Conservation (phyloP, 2,329 filamentous ascomycete species). For the Fusarium praegraminearum region DNA sequence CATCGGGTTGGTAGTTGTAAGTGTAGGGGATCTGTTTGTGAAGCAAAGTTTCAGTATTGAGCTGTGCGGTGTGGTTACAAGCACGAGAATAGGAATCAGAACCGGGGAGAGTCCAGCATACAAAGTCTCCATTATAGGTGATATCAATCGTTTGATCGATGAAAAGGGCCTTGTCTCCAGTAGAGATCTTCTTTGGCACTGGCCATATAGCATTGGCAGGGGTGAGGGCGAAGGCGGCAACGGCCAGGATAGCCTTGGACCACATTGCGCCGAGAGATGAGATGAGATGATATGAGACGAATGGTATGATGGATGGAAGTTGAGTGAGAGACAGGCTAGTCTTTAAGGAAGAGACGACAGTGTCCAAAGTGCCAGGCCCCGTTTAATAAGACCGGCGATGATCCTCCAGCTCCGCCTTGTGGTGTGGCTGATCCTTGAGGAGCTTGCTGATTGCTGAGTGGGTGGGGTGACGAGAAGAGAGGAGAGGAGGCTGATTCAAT, state of each 20-base stretch:
- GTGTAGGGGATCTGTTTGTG: conserved; percentile 62
- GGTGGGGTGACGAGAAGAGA: conserved; percentile 1
- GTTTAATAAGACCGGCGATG: conserved; percentile 44
- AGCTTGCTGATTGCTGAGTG: background rate
- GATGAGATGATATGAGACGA: conserved; percentile 1
- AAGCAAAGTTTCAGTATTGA: conserved; percentile 51
- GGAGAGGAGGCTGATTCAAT: conserved; percentile 18
- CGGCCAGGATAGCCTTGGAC: conserved; percentile 51
- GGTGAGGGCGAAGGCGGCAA: conserved; percentile 56
- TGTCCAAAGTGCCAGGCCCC: conserved; percentile 24
- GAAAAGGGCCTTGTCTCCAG: conserved; percentile 65
- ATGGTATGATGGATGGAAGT: background rate
- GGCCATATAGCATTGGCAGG: conserved; percentile 69
- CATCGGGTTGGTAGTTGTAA: conserved; percentile 57
- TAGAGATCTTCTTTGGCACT: conserved; percentile 62
- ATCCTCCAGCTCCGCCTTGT: conserved; percentile 31
- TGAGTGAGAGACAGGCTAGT: background rate
- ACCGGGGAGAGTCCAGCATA: conserved; percentile 60
- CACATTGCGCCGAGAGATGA: conserved; percentile 43
- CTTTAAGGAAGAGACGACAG: conserved; percentile 14
- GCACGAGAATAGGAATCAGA: conserved; percentile 42
- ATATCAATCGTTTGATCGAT: conserved; percentile 64
- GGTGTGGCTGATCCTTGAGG: conserved; percentile 20
- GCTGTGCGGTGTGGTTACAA: conserved; percentile 32
- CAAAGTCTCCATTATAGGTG: conserved; percentile 69